phyloP scores from a whole-genome alignment of 805 yeast species.

The Lachancea kluyveri region DNA sequence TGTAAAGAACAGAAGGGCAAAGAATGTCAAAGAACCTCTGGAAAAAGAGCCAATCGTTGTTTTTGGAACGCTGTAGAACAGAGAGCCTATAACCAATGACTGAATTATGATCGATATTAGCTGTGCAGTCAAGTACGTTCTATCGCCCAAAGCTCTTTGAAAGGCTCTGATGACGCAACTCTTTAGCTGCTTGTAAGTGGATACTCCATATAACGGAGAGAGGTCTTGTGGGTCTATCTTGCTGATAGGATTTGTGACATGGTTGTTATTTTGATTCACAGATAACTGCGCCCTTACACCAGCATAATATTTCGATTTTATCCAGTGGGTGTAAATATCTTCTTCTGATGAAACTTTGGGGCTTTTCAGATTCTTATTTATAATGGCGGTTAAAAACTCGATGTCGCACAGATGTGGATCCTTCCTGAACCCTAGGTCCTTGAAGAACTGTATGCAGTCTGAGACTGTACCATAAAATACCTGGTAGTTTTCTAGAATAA shows the following conservation, averaged over 20 bases:
- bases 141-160: slow-evolving; percentile 39
- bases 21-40: slow-evolving; percentile 49
- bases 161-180: slow-evolving; percentile 41
- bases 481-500: slow-evolving; percentile 43
- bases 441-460: slow-evolving; percentile 42
- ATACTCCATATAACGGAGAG: slow-evolving; percentile 13
- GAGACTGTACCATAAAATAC: slow-evolving; percentile 40
- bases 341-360: slow-evolving; percentile 40
- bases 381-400: slow-evolving; percentile 55
- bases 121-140: slow-evolving; percentile 36
- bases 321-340: slow-evolving; percentile 38
- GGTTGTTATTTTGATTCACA: slow-evolving; percentile 34
- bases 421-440: slow-evolving; percentile 47
- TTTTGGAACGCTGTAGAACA: slow-evolving; percentile 39
- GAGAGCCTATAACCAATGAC: slow-evolving; percentile 42
- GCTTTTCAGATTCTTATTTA: slow-evolving; percentile 46
- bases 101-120: slow-evolving; percentile 36
- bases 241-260: neutral
- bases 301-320: slow-evolving; percentile 24
- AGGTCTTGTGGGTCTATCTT: slow-evolving; percentile 22
- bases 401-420: slow-evolving; percentile 55
- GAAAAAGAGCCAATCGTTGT: slow-evolving; percentile 45
- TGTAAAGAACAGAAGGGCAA: slow-evolving; percentile 48
- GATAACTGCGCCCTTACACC: too few species aligned
- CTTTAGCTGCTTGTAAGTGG: slow-evolving; percentile 37